Percentiles rank a stretch among this genome's conserved stretches.
Evolutionary conservation across 331 rosid genomes (phyloP).

Genomic region (Pyracantha coccinea): DNA sequence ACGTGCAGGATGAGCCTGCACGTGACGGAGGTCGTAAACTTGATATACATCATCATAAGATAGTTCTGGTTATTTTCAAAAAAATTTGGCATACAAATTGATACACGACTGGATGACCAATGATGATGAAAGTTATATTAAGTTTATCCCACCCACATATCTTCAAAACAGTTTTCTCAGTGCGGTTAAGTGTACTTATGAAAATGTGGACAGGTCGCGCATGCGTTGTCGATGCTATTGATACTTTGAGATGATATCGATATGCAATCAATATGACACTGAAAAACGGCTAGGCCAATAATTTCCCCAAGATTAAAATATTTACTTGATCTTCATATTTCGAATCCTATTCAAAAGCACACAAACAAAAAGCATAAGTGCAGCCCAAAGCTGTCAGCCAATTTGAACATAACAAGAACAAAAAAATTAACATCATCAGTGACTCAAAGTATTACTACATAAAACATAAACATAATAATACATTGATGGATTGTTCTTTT

Average conservation of each 20-base stretch:
- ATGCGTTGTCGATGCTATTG: neutral
- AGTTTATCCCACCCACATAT: neutral
- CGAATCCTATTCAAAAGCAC: constrained; percentile 3
- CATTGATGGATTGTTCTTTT: constrained; percentile 9
- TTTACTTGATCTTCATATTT: neutral
- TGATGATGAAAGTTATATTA: neutral
- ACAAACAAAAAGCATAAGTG: constrained; percentile 36
- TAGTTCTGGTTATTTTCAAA: neutral
- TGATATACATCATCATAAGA: neutral
- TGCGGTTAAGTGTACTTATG: neutral
- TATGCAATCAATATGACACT: neutral
- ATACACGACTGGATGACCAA: neutral
- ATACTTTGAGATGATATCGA: neutral
- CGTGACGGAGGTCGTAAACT: too few relatives aligned
- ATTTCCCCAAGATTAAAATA: neutral
- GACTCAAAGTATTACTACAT: neutral
- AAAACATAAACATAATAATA: neutral
- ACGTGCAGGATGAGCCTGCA: neutral
- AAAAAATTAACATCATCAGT: constrained; percentile 15
- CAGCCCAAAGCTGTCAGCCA: constrained; percentile 40
- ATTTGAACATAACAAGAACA: constrained; percentile 37
- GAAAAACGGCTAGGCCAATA: too few relatives aligned
- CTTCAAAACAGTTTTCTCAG: too few relatives aligned
- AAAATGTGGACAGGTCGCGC: rapidly evolving
- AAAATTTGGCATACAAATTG: neutral